These are phyloP conservation scores for Ophiosphaerella herpotricha DNA, from an alignment of 2,329 filamentous ascomycete genomes.

Conservation along the genomic window DNA sequence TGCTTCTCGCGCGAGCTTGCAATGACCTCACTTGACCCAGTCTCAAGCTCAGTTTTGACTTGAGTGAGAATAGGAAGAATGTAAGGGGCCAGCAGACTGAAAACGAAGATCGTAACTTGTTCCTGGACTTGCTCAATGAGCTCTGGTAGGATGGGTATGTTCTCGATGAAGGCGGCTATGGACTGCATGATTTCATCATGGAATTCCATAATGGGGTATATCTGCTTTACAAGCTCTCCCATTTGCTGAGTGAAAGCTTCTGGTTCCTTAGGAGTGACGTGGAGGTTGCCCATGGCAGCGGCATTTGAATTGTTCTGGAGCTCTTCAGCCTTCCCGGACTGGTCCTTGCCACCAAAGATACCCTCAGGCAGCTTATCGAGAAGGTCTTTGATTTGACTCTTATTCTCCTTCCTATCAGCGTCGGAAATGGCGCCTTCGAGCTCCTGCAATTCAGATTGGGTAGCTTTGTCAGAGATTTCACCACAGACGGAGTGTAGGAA, in stretches of 20 bases:
- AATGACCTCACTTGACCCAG: constrained; percentile 86
- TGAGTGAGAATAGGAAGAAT: constrained; percentile 84
- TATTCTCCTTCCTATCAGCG: constrained; percentile 66
- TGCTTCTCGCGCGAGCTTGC: constrained; percentile 82
- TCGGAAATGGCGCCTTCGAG: constrained; percentile 79
- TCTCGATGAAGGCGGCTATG: constrained; percentile 78
- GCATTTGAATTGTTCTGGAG: constrained; percentile 76
- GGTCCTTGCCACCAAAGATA: constrained; percentile 74
- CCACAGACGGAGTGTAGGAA: constrained; percentile 87
- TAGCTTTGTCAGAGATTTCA: constrained; percentile 83
- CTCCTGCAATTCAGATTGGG: constrained; percentile 86
- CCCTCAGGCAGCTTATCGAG: constrained; percentile 81
- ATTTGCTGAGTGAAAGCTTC: constrained; percentile 84
- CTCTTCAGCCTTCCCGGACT: constrained; percentile 76
- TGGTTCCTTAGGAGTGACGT: constrained; percentile 76
- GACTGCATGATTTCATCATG: constrained; percentile 85
- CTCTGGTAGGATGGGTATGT: constrained; percentile 82
- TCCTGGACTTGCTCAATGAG: constrained; percentile 86
- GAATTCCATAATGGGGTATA: constrained; percentile 89
- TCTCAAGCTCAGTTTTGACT: constrained; percentile 83
- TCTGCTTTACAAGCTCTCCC: constrained; percentile 72
- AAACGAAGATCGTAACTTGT: constrained; percentile 86
- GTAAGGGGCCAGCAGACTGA: constrained; percentile 87
- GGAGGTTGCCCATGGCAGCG: constrained; percentile 75
- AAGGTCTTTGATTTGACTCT: constrained; percentile 76